Conservation (phyloP, 768 basidiomycete species). For the Suillus brevipes region DNA sequence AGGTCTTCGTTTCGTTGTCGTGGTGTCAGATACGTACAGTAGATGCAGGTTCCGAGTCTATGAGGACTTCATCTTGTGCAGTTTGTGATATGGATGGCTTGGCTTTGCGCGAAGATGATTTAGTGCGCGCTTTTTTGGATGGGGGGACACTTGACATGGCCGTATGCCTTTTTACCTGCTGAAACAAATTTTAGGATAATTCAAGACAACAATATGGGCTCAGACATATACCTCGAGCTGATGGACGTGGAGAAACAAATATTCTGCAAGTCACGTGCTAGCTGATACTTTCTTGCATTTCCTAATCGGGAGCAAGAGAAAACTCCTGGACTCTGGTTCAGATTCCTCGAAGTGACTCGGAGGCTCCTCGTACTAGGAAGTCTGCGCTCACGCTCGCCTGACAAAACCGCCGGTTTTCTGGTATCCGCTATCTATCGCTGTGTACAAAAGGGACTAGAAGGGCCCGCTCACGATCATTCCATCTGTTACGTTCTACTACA, state of each 20-base stretch:
- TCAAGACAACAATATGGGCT: background rate
- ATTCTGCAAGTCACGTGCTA: conserved; percentile 14
- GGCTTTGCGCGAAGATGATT: conserved; percentile 38
- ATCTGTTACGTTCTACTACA: background rate
- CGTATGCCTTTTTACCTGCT: background rate
- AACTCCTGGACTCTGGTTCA: background rate
- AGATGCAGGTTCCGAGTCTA: conserved; percentile 23
- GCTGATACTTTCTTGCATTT: background rate
- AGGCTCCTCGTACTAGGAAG: background rate
- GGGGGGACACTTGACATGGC: conserved; percentile 46
- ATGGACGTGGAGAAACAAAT: conserved; percentile 11
- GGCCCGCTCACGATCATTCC: background rate
- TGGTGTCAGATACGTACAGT: conserved; percentile 17
- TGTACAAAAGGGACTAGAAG: background rate
- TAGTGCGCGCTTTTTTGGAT: conserved; percentile 53
- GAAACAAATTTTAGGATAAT: background rate
- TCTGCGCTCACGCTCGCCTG: background rate
- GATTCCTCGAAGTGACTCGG: background rate
- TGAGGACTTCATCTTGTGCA: conserved; percentile 21
- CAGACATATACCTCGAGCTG: conserved; percentile 6
- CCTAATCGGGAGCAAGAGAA: background rate
- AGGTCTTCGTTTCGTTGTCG: background rate
- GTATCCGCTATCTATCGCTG: background rate
- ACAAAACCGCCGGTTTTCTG: background rate
- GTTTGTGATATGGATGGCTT: conserved; percentile 8